Base-by-base conservation (phyloP, 1,139 yeast species). In the Kodamaea arcana region DNA sequence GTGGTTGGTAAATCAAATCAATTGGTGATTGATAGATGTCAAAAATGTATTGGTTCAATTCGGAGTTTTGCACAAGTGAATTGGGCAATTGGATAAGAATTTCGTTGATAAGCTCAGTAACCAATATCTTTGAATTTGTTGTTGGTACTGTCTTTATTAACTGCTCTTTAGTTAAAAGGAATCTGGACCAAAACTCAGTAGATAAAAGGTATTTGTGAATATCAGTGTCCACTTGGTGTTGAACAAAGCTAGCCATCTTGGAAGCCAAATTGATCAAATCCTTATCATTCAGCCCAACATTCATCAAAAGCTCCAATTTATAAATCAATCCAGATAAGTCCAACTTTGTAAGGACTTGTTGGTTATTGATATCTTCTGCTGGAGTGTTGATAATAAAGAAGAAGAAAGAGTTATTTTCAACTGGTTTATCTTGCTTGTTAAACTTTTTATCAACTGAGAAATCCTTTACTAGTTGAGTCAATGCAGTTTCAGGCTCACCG, bases 401-500 rank as follows among this genome's bases (percentile, higher is more conserved):
- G 30, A 56, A 54, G 32, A 54, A 52, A 1, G 52, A 37, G 4
- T 31, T 34, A 20, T 39, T 37, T 8, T 26, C 25, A 2, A 25
- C 12, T 11, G 35, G 28, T 9, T 39, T 25, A 3, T 36, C 24
- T 4, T 30, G 30, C 10, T 25, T 22, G 15, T 35, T 33, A 26
- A 44, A 42, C 16, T 31, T 29, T 12, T 37, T 39, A 23, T 48
- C 49, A 2, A 32, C 17, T 38, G 42, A 31, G 32, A 57, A 51
- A 3, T 58, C 58, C 1, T 48, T 34, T 2, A 63, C 35, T 4
- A 68, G 46, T 2, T 42, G 39, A 7, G 39, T 30, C 32, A 78
- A 50, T 1, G 69, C 61, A 0, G 34, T 41, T 23, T 48, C 26
- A 2, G 77, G 65, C 50, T 82, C 92, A 7, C 92, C 90, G 12